phyloP scores from a whole-genome alignment of 2,329 filamentous ascomycete species.

The Fusarium protoensiforme region DNA sequence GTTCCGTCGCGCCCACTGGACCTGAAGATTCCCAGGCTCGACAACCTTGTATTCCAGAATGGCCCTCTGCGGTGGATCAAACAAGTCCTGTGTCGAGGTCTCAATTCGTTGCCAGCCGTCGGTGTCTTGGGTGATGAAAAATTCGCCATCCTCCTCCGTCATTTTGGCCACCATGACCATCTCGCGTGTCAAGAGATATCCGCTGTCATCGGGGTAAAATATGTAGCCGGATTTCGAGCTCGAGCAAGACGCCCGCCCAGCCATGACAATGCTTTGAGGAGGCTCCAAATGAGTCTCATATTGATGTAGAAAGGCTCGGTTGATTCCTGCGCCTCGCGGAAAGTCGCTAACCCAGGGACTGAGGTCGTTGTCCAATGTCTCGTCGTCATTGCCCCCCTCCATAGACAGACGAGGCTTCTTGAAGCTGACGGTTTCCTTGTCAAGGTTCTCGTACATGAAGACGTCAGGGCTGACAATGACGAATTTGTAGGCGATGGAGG shows the following conservation, averaged over 20 bases:
- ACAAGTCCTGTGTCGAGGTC: neutral
- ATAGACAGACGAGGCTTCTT: neutral
- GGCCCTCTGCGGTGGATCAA: neutral
- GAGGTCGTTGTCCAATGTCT: neutral
- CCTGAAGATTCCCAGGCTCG: neutral
- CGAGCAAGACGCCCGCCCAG: neutral
- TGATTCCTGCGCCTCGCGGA: neutral
- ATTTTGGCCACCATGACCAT: neutral
- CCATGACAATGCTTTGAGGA: neutral
- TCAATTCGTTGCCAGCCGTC: neutral
- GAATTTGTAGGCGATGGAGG: constrained; percentile 15
- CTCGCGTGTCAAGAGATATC: neutral
- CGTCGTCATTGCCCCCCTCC: neutral
- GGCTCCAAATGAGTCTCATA: neutral
- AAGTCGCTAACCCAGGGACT: neutral
- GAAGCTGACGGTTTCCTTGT: neutral
- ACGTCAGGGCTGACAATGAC: neutral
- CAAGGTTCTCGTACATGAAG: neutral
- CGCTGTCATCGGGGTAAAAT: neutral
- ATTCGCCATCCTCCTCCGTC: neutral
- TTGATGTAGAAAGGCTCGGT: neutral
- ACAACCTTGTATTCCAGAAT: neutral
- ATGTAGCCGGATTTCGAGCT: neutral
- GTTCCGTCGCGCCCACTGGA: neutral
- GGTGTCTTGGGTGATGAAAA: neutral